Conservation (phyloP, 2,329 filamentous ascomycete species). For the Onygenales sp. region DNA sequence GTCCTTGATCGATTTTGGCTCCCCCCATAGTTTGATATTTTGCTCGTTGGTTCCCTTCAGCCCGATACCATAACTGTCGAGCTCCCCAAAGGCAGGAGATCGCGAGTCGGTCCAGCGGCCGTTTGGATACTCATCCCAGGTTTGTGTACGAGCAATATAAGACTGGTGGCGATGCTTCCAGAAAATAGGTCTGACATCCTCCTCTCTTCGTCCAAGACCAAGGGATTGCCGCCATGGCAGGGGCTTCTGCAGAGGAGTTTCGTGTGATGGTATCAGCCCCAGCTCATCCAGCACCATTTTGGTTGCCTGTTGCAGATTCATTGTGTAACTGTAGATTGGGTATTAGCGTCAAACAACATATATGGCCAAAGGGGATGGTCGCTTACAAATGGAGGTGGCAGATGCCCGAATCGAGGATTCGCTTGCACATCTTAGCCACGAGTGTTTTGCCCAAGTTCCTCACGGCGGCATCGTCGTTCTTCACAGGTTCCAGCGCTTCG, state of each 20-base stretch:
- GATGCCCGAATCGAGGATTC: slow-evolving; percentile 72
- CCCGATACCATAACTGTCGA: slow-evolving; percentile 89
- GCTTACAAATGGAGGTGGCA: slow-evolving; percentile 77
- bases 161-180: slow-evolving; percentile 97
- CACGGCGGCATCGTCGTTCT: slow-evolving; percentile 92
- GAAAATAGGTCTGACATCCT: slow-evolving; percentile 96
- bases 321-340: slow-evolving; percentile 60
- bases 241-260: slow-evolving; percentile 74
- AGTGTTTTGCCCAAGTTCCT: slow-evolving; percentile 80
- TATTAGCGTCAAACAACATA: neutral
- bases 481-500: slow-evolving; percentile 75
- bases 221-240: slow-evolving; percentile 95
- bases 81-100: slow-evolving; percentile 89
- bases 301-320: slow-evolving; percentile 94
- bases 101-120: slow-evolving; percentile 96
- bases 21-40: slow-evolving; percentile 90
- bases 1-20: slow-evolving; percentile 69
- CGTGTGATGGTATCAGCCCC: slow-evolving; percentile 64
- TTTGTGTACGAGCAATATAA: slow-evolving; percentile 88
- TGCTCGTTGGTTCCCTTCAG: slow-evolving; percentile 91
- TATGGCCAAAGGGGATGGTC: neutral
- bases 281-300: slow-evolving; percentile 90
- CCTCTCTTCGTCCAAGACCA: slow-evolving; percentile 74
- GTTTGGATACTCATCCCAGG: slow-evolving; percentile 99
- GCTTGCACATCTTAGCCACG: slow-evolving; percentile 81